Evolutionary conservation across 2,329 filamentous ascomycete genomes (phyloP).

Genomic region (Pyrenochaeta sp.): DNA sequence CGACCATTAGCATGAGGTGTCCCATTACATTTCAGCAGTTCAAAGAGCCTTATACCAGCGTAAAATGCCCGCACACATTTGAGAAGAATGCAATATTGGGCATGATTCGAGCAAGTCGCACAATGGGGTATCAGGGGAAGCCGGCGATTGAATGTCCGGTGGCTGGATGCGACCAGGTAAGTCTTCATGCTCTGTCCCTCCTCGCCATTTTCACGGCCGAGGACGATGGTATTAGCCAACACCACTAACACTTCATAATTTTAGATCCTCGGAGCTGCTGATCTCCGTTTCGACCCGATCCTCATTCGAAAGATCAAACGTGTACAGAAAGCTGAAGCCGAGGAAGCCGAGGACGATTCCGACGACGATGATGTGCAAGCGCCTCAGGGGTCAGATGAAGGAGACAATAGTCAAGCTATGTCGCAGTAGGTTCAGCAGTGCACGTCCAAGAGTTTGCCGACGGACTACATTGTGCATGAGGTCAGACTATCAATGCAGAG

Average conservation of each 20-base stretch:
- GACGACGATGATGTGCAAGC: constrained; percentile 33
- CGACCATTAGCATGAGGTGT: constrained; percentile 71
- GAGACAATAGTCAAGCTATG: constrained; percentile 3
- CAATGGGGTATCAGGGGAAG: constrained; percentile 16
- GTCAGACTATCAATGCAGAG: no score
- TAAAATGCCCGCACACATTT: constrained; percentile 75
- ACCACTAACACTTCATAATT: no score
- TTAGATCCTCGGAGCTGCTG: constrained; percentile 41
- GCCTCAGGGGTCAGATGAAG: constrained; percentile 2
- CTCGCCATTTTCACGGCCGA: background rate
- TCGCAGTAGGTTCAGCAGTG: constrained; percentile 3
- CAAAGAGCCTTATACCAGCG: constrained; percentile 70
- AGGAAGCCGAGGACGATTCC: constrained; percentile 33
- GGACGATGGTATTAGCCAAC: no score
- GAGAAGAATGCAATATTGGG: constrained; percentile 70
- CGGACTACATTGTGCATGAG: no score
- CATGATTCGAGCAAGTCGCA: constrained; percentile 50
- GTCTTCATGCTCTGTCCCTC: constrained; percentile 1
- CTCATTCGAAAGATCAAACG: constrained; percentile 48
- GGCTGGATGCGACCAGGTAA: constrained; percentile 65
- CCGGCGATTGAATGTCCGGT: constrained; percentile 66
- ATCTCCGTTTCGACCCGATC: constrained; percentile 40
- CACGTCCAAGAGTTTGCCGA: no score
- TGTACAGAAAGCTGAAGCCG: constrained; percentile 38
- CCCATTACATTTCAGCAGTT: constrained; percentile 72